These are phyloP conservation scores for Fragaria vesca DNA, from an alignment of 306 rosid species.

Conservation along the genomic window DNA sequence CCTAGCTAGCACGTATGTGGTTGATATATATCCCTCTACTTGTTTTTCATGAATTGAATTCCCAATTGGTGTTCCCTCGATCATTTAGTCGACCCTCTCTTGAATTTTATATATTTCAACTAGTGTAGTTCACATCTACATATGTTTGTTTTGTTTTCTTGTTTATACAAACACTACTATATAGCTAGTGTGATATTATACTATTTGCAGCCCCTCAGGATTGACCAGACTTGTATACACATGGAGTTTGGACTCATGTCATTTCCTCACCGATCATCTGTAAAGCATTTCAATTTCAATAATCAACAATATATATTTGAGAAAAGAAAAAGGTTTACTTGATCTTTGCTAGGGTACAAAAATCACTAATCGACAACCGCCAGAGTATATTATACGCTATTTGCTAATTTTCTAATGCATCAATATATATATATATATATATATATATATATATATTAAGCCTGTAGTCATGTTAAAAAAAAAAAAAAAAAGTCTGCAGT, in stretches of 20 bases:
- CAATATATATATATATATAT: too few species aligned
- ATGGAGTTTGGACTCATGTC: conserved; percentile 5
- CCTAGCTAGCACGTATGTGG: neutral
- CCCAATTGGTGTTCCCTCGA: conserved; percentile 10
- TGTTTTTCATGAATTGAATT: conserved; percentile 12
- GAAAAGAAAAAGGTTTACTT: too few species aligned
- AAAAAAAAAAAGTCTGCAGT: too few species aligned
- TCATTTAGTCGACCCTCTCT: neutral
- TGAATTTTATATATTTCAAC: neutral
- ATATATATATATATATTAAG: too few species aligned
- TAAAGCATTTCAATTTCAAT: neutral
- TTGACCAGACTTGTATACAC: neutral
- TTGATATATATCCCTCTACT: neutral
- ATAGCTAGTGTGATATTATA: neutral
- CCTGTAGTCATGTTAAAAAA: too few species aligned
- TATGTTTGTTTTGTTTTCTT: neutral
- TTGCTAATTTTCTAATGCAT: neutral
- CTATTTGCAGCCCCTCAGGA: conserved; percentile 10
- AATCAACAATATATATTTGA: neutral
- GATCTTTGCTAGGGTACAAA: neutral
- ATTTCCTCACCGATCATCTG: neutral
- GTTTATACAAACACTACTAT: neutral
- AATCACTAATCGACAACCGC: neutral
- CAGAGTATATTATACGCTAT: neutral
- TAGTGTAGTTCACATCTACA: neutral